phyloP scores from a whole-genome alignment of 2,329 filamentous ascomycete species.

The Neoscytalidium dimidiatum region DNA sequence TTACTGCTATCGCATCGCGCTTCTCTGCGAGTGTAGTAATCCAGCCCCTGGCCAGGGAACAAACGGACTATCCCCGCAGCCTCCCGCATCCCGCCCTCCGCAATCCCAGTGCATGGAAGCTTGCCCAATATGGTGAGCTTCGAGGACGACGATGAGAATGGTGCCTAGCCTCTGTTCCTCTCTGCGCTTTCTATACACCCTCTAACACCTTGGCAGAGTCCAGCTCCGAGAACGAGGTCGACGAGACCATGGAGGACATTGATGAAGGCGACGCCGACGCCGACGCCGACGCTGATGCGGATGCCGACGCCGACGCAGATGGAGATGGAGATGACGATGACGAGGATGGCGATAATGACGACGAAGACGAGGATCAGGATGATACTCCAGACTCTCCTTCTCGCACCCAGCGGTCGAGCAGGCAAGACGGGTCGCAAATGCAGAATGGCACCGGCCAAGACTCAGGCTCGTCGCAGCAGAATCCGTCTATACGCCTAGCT shows the following conservation, averaged over 20 bases:
- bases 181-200: not conserved
- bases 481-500: conserved; percentile 51
- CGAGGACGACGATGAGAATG: conserved; percentile 49
- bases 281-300: conserved; percentile 35
- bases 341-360: conserved; percentile 39
- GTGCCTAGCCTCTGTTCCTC: conserved; percentile 31
- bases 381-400: conserved; percentile 46
- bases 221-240: conserved; percentile 45
- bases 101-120: conserved; percentile 4
- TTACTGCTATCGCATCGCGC: not conserved
- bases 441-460: conserved; percentile 28
- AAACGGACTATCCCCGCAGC: conserved; percentile 16
- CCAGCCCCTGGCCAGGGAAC: not conserved
- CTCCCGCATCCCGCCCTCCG: conserved; percentile 5
- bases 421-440: conserved; percentile 27
- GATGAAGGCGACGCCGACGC: conserved; percentile 41
- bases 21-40: not conserved
- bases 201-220: conserved; percentile 36
- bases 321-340: conserved; percentile 34
- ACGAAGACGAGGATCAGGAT: conserved; percentile 45
- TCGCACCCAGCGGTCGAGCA: conserved; percentile 36
- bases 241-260: conserved; percentile 47
- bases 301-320: conserved; percentile 41
- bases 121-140: conserved; percentile 35
- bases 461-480: conserved; percentile 24